A percentile compares a stretch with the other conserved stretches of the same genome.
Evolutionary conservation across 1,139 yeast genomes (phyloP).

Genomic region (Pichia sp.): DNA sequence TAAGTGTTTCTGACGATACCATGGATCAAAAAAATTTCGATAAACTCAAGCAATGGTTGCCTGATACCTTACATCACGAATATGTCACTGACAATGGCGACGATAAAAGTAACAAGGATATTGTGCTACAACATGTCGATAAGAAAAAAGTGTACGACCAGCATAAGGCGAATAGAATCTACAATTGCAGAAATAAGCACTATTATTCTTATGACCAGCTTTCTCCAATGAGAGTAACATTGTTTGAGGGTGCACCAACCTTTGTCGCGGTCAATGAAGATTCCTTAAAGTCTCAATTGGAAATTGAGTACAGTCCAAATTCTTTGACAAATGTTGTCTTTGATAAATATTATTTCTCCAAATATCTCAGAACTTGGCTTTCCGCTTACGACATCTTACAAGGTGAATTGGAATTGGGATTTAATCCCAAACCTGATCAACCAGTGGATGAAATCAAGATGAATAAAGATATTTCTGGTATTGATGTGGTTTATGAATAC

Average conservation of each 20-base stretch:
- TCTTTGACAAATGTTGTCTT: slow-evolving; percentile 28
- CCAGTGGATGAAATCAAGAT: not conserved
- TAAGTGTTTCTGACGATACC: slow-evolving; percentile 26
- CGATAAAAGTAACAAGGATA: not conserved
- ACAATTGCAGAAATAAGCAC: slow-evolving; percentile 44
- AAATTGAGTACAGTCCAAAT: slow-evolving; percentile 19
- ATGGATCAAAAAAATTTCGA: not conserved
- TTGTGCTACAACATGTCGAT: not conserved
- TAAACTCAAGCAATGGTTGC: not conserved
- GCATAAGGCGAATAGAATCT: slow-evolving; percentile 20
- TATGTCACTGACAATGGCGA: not conserved
- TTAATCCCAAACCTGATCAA: slow-evolving; percentile 1
- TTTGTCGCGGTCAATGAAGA: slow-evolving; percentile 36
- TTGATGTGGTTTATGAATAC: not conserved
- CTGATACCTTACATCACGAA: not conserved
- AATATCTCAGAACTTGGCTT: slow-evolving; percentile 22
- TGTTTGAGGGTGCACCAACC: slow-evolving; percentile 42
- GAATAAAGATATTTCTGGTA: not conserved
- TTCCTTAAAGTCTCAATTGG: slow-evolving; percentile 29
- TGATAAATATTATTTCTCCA: slow-evolving; percentile 21
- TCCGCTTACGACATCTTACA: slow-evolving; percentile 6
- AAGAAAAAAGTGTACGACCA: slow-evolving; percentile 3
- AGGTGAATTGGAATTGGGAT: not conserved
- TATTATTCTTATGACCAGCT: slow-evolving; percentile 32
- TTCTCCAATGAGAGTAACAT: slow-evolving; percentile 38